A percentile compares a stretch with the other conserved stretches of the same genome.
Evolutionary conservation across 768 basidiomycete genomes (phyloP).

Genomic region (Kwoniella europaea): DNA sequence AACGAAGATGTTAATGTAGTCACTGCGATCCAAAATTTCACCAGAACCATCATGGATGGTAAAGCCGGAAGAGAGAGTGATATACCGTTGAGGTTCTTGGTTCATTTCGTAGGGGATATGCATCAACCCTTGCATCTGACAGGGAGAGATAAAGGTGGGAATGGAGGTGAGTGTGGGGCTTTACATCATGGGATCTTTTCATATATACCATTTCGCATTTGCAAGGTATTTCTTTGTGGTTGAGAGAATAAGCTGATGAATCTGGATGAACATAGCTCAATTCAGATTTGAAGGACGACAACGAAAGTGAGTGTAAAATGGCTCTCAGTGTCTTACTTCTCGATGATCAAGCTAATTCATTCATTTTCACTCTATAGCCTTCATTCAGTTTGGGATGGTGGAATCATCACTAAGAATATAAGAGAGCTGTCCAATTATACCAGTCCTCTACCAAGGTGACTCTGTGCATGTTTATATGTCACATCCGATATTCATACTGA

Average conservation of each 20-base stretch:
- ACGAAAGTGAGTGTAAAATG: constrained; percentile 67
- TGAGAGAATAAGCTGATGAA: constrained; percentile 5
- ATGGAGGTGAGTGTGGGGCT: constrained; percentile 62
- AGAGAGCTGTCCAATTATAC: constrained; percentile 82
- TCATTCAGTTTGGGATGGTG: constrained; percentile 84
- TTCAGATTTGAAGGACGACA: constrained; percentile 73
- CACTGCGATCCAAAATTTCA: constrained; percentile 77
- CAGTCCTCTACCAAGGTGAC: constrained; percentile 67
- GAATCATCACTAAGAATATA: constrained; percentile 80
- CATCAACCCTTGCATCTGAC: constrained; percentile 93
- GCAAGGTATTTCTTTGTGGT: too few relatives aligned
- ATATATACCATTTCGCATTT: background rate
- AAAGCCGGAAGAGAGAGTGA: constrained; percentile 60
- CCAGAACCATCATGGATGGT: constrained; percentile 63
- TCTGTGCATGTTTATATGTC: constrained; percentile 4
- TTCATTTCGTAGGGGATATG: constrained; percentile 92
- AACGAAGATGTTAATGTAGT: constrained; percentile 69
- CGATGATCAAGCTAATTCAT: constrained; percentile 14
- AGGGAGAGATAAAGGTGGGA: constrained; percentile 85
- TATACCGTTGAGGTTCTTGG: constrained; percentile 87
- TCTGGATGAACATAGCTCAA: constrained; percentile 59
- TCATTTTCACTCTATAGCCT: constrained; percentile 62
- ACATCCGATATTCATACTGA: background rate
- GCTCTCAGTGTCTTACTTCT: background rate
- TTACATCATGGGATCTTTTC: constrained; percentile 9